These are phyloP conservation scores for Apiospora arundinis DNA, from an alignment of 2,329 filamentous ascomycete genomes.

Conservation along the genomic window DNA sequence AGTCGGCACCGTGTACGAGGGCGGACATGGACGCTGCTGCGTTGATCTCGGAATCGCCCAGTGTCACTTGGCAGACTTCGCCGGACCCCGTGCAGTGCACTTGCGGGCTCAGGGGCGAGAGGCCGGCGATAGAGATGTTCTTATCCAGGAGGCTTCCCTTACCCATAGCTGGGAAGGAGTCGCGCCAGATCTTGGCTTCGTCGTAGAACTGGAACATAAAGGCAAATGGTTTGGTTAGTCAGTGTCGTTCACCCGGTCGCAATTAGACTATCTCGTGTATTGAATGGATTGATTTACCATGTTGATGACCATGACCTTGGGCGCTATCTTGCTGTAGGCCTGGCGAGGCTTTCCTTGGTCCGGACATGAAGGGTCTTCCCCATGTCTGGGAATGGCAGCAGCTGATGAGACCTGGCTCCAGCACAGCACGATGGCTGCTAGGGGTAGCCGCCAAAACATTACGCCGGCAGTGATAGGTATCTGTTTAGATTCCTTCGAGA, in stretches of 20 bases:
- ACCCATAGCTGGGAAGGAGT: constrained; percentile 50
- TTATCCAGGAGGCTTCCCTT: constrained; percentile 62
- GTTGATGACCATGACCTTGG: constrained; percentile 68
- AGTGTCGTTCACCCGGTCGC: not conserved
- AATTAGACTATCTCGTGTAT: not conserved
- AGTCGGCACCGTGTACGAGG: constrained; percentile 52
- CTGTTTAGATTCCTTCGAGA: not conserved
- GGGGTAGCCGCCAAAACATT: not conserved
- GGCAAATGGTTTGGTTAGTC: not conserved
- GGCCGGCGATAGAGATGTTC: constrained; percentile 65
- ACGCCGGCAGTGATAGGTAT: not conserved
- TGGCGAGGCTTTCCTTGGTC: not conserved
- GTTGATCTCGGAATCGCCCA: constrained; percentile 77
- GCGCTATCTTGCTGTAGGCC: constrained; percentile 46
- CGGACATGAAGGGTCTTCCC: not conserved
- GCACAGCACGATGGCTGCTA: not conserved
- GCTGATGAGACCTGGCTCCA: not conserved
- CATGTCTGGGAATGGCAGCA: not conserved
- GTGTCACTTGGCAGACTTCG: constrained; percentile 71
- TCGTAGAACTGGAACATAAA: constrained; percentile 58
- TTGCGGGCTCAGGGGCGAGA: constrained; percentile 69
- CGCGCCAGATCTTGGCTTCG: constrained; percentile 68
- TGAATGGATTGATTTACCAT: constrained; percentile 53
- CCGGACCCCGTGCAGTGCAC: constrained; percentile 68
- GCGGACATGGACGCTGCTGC: constrained; percentile 71